Evolutionary conservation across 306 rosid species (phyloP).

Genomic region (Ammopiptanthus mongolicus): DNA sequence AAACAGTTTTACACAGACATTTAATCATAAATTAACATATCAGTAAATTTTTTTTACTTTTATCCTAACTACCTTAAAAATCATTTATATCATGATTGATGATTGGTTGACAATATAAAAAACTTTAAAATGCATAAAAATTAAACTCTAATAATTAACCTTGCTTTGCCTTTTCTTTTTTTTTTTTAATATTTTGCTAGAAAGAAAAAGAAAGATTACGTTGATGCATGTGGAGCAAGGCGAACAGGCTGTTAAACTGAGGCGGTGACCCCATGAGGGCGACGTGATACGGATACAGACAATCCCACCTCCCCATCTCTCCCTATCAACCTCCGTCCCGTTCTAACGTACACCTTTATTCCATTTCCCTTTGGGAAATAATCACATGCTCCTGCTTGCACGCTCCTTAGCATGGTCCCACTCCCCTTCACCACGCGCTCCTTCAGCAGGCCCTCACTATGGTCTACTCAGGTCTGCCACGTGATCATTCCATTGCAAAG

Average conservation of each 20-base stretch:
- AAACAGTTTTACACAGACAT: too few relatives aligned
- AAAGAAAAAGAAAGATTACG: not conserved
- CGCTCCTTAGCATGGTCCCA: constrained; percentile 39
- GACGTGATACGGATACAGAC: constrained; percentile 28
- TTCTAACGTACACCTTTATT: constrained; percentile 35
- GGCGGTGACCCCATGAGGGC: constrained; percentile 30
- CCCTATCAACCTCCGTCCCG: constrained; percentile 46
- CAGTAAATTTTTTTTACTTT: too few relatives aligned
- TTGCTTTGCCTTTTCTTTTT: too few relatives aligned
- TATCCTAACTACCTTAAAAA: too few relatives aligned
- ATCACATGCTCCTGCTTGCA: constrained; percentile 43
- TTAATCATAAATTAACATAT: too few relatives aligned
- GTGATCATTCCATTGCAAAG: not conserved
- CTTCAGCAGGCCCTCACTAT: constrained; percentile 1
- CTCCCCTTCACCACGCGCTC: constrained; percentile 12
- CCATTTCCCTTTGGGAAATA: constrained; percentile 9
- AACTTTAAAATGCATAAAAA: too few relatives aligned
- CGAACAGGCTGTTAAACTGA: constrained; percentile 31
- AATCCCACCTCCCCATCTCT: constrained; percentile 22
- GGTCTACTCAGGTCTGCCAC: not conserved
- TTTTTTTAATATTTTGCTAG: not conserved
- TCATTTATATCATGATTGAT: too few relatives aligned
- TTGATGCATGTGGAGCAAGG: constrained; percentile 3
- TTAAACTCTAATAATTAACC: too few relatives aligned
- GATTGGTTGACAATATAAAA: too few relatives aligned